A percentile compares a stretch with the other conserved stretches of the same genome.
phyloP scores from a whole-genome alignment of 257 asterid genomes.

The Forsythia suspensa region DNA sequence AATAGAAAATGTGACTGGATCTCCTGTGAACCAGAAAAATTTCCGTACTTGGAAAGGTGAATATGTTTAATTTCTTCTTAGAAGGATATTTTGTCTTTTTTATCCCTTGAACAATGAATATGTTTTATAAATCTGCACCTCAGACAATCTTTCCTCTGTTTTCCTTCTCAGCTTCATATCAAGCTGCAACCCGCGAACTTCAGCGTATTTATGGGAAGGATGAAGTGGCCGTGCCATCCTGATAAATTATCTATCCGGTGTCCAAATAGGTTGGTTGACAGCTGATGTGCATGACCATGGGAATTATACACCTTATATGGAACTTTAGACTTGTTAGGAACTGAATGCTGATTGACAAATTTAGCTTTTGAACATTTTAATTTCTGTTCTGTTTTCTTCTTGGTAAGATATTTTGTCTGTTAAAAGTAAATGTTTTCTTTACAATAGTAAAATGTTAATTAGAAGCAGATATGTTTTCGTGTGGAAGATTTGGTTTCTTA shows the following conservation, averaged over 20 bases:
- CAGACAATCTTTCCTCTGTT: neutral
- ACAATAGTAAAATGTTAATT: neutral
- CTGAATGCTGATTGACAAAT: neutral
- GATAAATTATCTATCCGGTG: conserved; percentile 13
- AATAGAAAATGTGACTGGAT: conserved; percentile 56
- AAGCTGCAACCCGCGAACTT: conserved; percentile 64
- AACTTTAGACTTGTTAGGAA: conserved; percentile 14
- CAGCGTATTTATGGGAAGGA: conserved; percentile 56
- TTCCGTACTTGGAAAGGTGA: conserved; percentile 74
- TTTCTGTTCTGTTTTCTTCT: neutral
- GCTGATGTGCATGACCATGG: conserved; percentile 29
- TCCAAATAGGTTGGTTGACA: conserved; percentile 26
- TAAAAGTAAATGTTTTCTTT: neutral
- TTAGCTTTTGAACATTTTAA: neutral
- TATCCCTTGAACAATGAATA: neutral
- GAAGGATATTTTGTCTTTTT: conserved; percentile 4
- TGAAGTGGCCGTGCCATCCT: conserved; percentile 38
- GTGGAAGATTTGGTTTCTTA: conserved; percentile 6
- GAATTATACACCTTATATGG: conserved; percentile 6
- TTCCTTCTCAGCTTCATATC: conserved; percentile 53
- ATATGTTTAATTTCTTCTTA: conserved; percentile 4
- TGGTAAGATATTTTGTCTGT: conserved; percentile 11
- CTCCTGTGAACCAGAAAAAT: conserved; percentile 58
- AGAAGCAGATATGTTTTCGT: neutral
- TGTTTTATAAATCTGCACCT: neutral